These are phyloP conservation scores for Dillenia turbinata DNA, from an alignment of 164 flowering plant genomes.

Conservation along the genomic window DNA sequence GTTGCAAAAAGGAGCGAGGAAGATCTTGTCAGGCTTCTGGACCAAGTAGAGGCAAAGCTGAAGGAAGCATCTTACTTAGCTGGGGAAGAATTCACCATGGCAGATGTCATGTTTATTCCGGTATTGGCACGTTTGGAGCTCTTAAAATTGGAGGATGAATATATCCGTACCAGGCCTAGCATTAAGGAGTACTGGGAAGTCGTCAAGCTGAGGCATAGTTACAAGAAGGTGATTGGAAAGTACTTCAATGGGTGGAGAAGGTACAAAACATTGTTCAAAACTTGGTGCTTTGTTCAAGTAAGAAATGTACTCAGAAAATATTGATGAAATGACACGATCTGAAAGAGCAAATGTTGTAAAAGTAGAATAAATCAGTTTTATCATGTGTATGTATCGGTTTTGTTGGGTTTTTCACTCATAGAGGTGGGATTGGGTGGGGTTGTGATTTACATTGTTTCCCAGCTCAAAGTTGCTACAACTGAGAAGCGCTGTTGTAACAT, in stretches of 20 bases:
- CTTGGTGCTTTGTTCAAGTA: slow-evolving; percentile 55
- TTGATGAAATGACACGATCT: slow-evolving; percentile 14
- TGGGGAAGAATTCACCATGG: slow-evolving; percentile 77
- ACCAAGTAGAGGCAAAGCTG: slow-evolving; percentile 65
- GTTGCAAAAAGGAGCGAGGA: slow-evolving; percentile 45
- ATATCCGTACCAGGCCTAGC: slow-evolving; percentile 53
- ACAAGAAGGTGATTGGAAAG: slow-evolving; percentile 67
- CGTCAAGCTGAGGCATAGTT: slow-evolving; percentile 72
- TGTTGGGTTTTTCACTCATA: no score
- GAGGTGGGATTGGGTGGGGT: no score
- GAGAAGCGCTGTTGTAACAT: no score
- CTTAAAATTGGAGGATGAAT: slow-evolving; percentile 63
- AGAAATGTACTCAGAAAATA: slow-evolving; percentile 59
- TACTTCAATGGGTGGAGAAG: slow-evolving; percentile 84
- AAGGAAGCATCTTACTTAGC: slow-evolving; percentile 49
- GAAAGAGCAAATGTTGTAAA: no score
- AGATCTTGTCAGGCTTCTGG: slow-evolving; percentile 61
- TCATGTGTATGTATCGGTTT: no score
- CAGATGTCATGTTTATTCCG: slow-evolving; percentile 77
- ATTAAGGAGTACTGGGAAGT: slow-evolving; percentile 60
- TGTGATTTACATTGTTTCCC: no score
- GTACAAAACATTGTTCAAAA: slow-evolving; percentile 60
- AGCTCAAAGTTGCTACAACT: no score
- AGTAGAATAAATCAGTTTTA: no score
- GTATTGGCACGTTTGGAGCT: slow-evolving; percentile 61